phyloP scores from a whole-genome alignment of 2,329 filamentous ascomycete genomes.

The Hypoxylon sp. region DNA sequence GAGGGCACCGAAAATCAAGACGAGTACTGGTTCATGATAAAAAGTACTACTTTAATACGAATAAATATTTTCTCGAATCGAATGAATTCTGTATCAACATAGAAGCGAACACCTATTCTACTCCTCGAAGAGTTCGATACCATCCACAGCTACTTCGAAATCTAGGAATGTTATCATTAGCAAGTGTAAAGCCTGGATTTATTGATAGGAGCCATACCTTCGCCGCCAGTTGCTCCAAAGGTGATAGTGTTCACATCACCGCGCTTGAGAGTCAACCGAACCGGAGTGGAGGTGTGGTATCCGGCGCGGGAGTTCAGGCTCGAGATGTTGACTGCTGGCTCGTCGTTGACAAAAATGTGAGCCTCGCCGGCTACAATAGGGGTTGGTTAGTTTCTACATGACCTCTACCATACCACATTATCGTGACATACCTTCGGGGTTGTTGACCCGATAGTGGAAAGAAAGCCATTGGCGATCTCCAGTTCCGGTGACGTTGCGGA shows the following conservation, averaged over 20 bases:
- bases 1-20: no score
- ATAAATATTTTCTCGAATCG: constrained; percentile 1
- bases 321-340: constrained; percentile 48
- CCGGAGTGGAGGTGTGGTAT: constrained; percentile 47
- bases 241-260: constrained; percentile 49
- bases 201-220: constrained; percentile 35
- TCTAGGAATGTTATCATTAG: constrained; percentile 26
- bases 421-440: constrained; percentile 38
- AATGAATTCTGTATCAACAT: neutral
- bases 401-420: neutral
- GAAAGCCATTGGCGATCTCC: constrained; percentile 50
- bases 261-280: constrained; percentile 44
- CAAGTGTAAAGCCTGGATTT: neutral
- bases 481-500: constrained; percentile 50
- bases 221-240: constrained; percentile 46
- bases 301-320: constrained; percentile 50
- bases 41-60: neutral
- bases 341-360: constrained; percentile 48
- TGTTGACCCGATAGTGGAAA: constrained; percentile 48
- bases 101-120: neutral
- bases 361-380: constrained; percentile 44
- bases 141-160: constrained; percentile 37
- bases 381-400: constrained; percentile 1
- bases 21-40: neutral
- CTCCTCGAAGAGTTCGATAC: constrained; percentile 40